phyloP scores from a whole-genome alignment of 2,329 filamentous ascomycete genomes.

The Fusarium neocosmosporiellum region DNA sequence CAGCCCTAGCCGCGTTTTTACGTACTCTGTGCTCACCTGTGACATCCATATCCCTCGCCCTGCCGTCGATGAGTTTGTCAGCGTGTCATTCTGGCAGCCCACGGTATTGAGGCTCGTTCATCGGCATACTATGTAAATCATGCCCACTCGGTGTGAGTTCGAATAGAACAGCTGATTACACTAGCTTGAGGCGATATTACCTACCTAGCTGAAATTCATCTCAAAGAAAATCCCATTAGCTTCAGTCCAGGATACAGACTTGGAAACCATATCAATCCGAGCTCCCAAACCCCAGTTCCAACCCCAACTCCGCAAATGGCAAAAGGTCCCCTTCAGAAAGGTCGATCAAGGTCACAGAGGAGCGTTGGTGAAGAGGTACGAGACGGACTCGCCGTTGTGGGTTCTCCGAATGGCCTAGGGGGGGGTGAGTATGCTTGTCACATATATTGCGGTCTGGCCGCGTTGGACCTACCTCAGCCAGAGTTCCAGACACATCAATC shows the following conservation, averaged over 20 bases:
- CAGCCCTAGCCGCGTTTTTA: background rate
- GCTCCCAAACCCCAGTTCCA: background rate
- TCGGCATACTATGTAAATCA: background rate
- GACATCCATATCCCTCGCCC: background rate
- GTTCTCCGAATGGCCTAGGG: conserved; percentile 71
- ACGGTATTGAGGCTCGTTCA: background rate
- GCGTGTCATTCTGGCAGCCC: background rate
- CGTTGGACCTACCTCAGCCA: conserved; percentile 63
- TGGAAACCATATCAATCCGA: background rate
- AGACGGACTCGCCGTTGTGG: conserved; percentile 73
- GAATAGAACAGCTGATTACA: background rate
- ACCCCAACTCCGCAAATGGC: background rate
- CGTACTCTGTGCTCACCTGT: background rate
- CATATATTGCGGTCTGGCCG: background rate
- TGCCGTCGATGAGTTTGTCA: background rate
- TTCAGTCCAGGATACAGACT: background rate
- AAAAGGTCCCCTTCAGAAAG: background rate
- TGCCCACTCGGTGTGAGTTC: background rate
- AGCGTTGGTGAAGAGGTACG: conserved; percentile 74
- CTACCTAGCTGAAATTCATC: background rate
- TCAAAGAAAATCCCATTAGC: background rate
- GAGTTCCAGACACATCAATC: conserved; percentile 88
- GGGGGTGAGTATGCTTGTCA: conserved; percentile 4
- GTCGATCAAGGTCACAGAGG: conserved; percentile 46
- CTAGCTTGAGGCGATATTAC: background rate